Evolutionary conservation across 2,329 filamentous ascomycete species (phyloP).

Genomic region (Aureobasidium vineae): DNA sequence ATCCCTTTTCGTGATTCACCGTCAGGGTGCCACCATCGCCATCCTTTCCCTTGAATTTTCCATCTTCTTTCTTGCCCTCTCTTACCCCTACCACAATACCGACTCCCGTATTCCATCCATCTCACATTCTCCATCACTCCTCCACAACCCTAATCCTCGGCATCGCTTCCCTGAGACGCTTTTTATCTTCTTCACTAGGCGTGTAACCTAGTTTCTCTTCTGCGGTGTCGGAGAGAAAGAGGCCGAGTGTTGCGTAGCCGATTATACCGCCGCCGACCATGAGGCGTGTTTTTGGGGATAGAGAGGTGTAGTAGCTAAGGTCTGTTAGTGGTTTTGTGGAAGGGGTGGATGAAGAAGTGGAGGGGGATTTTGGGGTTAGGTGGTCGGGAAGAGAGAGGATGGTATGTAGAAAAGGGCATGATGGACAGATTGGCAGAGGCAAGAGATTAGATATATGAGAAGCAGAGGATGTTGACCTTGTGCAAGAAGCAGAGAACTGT

Average conservation of each 20-base stretch:
- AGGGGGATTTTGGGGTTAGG: no score
- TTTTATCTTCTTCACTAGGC: slow-evolving; percentile 70
- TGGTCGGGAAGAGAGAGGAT: no score
- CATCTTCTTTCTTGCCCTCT: no score
- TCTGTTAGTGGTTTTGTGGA: not conserved
- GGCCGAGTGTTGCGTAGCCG: slow-evolving; percentile 69
- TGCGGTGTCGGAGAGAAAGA: slow-evolving; percentile 69
- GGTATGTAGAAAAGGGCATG: no score
- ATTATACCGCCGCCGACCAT: slow-evolving; percentile 72
- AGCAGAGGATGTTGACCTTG: no score
- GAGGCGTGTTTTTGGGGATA: slow-evolving; percentile 68
- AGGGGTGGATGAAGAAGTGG: no score
- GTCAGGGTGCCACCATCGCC: not conserved
- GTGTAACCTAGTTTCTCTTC: slow-evolving; percentile 72
- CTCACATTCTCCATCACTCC: not conserved
- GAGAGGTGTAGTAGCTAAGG: slow-evolving; percentile 58
- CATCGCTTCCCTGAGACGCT: slow-evolving; percentile 59
- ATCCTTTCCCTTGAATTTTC: not conserved
- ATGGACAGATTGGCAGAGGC: no score
- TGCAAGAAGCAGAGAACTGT: no score
- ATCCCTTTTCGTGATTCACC: not conserved
- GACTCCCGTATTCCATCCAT: not conserved
- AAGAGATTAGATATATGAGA: no score
- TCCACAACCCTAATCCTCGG: slow-evolving; percentile 65
- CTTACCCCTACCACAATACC: no score